A percentile compares a stretch with the other conserved stretches of the same genome.
Conservation (phyloP, 345 rosid species). For the Eucalyptus fibrosa region DNA sequence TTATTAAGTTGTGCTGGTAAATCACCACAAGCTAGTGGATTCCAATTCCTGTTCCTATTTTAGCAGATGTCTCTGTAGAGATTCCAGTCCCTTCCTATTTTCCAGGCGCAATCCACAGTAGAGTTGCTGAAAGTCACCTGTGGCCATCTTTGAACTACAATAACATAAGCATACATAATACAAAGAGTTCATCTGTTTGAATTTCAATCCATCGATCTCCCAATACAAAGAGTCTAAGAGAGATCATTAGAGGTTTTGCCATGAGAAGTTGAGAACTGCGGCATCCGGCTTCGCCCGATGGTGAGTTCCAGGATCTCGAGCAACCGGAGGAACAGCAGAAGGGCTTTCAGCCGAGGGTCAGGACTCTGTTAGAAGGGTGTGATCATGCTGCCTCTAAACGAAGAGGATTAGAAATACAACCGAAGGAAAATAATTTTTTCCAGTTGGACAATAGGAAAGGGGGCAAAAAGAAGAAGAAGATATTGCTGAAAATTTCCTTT, state of each 20-base stretch:
- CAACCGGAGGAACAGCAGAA: background rate
- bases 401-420: background rate
- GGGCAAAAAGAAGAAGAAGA: background rate
- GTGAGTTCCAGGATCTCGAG: background rate
- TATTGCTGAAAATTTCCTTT: background rate
- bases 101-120: background rate
- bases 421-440: background rate
- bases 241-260: background rate
- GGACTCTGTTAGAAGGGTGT: background rate
- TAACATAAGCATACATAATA: background rate
- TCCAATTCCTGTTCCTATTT: background rate
- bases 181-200: background rate
- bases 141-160: background rate
- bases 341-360: background rate
- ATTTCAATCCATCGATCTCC: background rate
- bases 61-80: background rate
- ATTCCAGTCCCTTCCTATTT: background rate
- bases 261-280: background rate
- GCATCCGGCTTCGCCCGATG: background rate
- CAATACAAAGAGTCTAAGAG: background rate
- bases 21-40: background rate
- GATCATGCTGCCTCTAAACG: background rate
- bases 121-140: background rate
- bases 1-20: background rate
- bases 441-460: background rate